phyloP scores from a whole-genome alignment of 129 eudicot species.

The Deinandra increscens region DNA sequence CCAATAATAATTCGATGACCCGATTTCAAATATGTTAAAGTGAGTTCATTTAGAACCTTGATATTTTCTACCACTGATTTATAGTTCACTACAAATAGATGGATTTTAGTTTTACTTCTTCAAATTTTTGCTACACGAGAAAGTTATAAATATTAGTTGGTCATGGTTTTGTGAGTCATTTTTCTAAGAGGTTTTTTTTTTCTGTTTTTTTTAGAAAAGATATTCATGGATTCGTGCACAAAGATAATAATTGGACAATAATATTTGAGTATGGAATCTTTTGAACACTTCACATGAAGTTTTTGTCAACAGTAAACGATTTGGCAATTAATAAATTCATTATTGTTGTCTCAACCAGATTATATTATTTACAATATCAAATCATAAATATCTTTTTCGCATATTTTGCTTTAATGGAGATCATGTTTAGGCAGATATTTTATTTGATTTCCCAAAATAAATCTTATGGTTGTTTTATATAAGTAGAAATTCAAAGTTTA shows the following conservation, averaged over 20 bases:
- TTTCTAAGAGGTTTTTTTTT: background rate
- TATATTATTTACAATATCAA: background rate
- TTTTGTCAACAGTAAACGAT: constrained; percentile 27
- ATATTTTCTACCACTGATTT: too few species aligned
- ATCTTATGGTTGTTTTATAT: background rate
- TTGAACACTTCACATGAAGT: constrained; percentile 27
- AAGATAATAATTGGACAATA: background rate
- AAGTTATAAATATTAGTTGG: too few species aligned
- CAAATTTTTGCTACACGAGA: too few species aligned
- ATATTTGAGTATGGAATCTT: constrained; percentile 15
- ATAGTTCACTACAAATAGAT: too few species aligned
- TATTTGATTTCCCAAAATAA: background rate
- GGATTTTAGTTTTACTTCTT: too few species aligned
- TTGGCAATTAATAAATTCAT: constrained; percentile 12
- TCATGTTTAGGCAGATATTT: constrained; percentile 9
- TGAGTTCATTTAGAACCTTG: too few species aligned
- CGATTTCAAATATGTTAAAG: too few species aligned
- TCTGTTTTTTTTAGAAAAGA: background rate
- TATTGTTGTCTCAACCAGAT: constrained; percentile 15
- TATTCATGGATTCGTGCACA: background rate
- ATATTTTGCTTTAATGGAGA: constrained; percentile 15
- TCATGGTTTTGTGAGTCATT: too few species aligned
- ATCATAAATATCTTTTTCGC: background rate
- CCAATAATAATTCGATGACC: too few species aligned
- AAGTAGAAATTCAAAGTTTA: too few species aligned